These are phyloP conservation scores for Trametes elegans DNA, from an alignment of 768 basidiomycete species.

Conservation along the genomic window DNA sequence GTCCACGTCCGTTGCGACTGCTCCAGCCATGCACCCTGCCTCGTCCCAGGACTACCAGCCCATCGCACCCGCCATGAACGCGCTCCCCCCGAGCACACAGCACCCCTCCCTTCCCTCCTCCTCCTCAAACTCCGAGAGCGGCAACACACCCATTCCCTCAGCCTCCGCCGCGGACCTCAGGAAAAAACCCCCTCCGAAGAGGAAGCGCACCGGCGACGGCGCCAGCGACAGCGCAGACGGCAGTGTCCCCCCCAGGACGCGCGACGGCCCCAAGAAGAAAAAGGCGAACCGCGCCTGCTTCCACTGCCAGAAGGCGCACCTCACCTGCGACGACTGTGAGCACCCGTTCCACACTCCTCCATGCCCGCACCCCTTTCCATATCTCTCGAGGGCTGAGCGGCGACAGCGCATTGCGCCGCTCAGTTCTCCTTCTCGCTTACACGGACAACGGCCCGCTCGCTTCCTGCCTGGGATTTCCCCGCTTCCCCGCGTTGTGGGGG, in stretches of 20 bases:
- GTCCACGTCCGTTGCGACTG: background rate
- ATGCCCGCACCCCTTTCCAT: background rate
- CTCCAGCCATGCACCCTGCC: conserved; percentile 16
- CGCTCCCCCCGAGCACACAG: conserved; percentile 15
- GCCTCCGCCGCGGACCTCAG: conserved; percentile 23
- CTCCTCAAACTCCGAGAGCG: conserved; percentile 22
- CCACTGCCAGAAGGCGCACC: conserved; percentile 94
- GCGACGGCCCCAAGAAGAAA: conserved; percentile 88
- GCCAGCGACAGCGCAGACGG: conserved; percentile 54
- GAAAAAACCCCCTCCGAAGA: conserved; percentile 50
- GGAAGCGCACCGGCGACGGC: conserved; percentile 60
- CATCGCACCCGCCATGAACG: conserved; percentile 14
- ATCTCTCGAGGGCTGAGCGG: background rate
- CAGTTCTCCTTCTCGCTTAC: background rate
- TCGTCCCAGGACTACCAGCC: conserved; percentile 6
- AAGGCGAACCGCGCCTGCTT: conserved; percentile 93
- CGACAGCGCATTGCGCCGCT: background rate
- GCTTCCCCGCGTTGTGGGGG: background rate
- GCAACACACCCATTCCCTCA: conserved; percentile 25
- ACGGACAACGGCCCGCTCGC: background rate
- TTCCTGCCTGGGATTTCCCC: background rate
- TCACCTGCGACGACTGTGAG: conserved; percentile 98
- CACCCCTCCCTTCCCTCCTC: conserved; percentile 27
- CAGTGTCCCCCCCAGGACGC: conserved; percentile 45
- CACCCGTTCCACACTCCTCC: conserved; percentile 22